Evolutionary conservation across 176 grass and related monocot genomes (phyloP).

Genomic region (Phragmites australis): DNA sequence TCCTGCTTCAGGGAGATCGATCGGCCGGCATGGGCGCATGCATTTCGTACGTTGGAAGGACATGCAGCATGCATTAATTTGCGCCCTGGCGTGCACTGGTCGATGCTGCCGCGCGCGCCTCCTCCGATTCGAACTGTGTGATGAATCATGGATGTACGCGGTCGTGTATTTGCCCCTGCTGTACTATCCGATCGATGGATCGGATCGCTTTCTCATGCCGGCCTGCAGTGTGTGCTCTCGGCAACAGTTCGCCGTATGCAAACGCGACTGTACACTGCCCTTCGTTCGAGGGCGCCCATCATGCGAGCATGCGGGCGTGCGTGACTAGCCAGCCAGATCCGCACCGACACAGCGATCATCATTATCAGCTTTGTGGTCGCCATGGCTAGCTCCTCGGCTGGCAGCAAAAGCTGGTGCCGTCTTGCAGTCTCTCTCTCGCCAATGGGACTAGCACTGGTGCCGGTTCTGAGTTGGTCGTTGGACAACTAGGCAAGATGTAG

Average conservation of each 20-base stretch:
- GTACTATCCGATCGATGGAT: neutral
- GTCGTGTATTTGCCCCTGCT: no score
- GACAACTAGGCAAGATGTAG: no score
- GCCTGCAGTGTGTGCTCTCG: neutral
- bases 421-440: neutral
- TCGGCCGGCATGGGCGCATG: neutral
- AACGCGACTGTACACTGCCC: conserved; percentile 30
- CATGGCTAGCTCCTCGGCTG: neutral
- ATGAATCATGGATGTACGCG: neutral
- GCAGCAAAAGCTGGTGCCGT: conserved; percentile 29
- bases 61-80: neutral
- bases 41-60: neutral
- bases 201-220: neutral
- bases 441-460: neutral
- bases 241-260: neutral
- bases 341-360: neutral
- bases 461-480: neutral
- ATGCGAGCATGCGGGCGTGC: neutral
- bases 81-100: no score
- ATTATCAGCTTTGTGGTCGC: neutral
- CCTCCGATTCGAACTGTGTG: neutral
- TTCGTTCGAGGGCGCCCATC: neutral
- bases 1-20: neutral
- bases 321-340: conserved; percentile 27
- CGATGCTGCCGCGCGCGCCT: neutral